phyloP scores from a whole-genome alignment of 2,329 filamentous ascomycete genomes.

The Clarireedia hainanense region DNA sequence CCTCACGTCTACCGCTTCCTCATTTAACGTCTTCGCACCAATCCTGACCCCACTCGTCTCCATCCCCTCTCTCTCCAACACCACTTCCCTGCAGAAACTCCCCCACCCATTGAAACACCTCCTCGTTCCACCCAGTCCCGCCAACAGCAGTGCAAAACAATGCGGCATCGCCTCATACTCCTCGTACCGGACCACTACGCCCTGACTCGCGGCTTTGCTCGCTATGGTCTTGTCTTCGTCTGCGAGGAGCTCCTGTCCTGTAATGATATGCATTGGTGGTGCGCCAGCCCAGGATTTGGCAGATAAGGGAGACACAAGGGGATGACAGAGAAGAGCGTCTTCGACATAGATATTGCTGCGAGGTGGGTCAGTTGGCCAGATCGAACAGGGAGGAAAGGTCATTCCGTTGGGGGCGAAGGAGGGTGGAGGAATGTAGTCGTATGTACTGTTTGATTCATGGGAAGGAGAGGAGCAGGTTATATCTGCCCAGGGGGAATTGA shows the following conservation, averaged over 20 bases:
- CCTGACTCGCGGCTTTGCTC: slow-evolving; percentile 36
- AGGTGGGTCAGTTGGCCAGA: not conserved
- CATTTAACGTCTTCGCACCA: slow-evolving; percentile 43
- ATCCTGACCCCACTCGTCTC: slow-evolving; percentile 38
- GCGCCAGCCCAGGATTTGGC: not conserved
- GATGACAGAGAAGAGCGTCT: not conserved
- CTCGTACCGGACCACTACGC: not conserved
- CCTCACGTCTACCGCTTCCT: slow-evolving; percentile 37
- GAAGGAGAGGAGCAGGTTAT: slow-evolving; percentile 35
- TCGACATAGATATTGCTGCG: not conserved
- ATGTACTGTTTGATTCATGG: not conserved
- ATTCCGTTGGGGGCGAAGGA: not conserved
- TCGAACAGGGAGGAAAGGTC: slow-evolving; percentile 21
- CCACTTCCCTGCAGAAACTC: slow-evolving; percentile 43
- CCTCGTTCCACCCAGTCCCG: slow-evolving; percentile 35
- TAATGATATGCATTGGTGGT: not conserved
- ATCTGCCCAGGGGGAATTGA: slow-evolving; percentile 65
- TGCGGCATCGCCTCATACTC: not conserved
- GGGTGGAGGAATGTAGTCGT: not conserved
- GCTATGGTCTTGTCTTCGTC: slow-evolving; percentile 61
- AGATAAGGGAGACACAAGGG: not conserved
- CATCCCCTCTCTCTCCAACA: slow-evolving; percentile 16
- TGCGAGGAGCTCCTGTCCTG: slow-evolving; percentile 51
- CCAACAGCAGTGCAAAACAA: slow-evolving; percentile 55
- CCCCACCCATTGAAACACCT: slow-evolving; percentile 50